phyloP scores from a whole-genome alignment of 208 protist genomes.

The Sergeia podlipaevii region DNA sequence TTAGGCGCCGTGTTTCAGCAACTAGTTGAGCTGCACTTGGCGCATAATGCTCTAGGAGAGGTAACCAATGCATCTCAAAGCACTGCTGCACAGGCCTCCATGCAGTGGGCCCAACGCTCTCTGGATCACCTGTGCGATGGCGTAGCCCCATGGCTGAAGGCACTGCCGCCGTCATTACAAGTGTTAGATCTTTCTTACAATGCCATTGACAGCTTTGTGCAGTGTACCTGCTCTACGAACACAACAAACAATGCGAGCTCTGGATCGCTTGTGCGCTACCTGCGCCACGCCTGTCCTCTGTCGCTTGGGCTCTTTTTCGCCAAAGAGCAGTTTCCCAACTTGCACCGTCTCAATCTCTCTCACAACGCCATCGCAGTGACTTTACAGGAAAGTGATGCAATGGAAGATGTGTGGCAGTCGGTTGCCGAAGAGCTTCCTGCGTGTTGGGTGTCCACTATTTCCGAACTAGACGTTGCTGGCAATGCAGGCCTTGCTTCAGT shows the following conservation, averaged over 20 bases:
- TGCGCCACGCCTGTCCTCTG: slow-evolving; percentile 48
- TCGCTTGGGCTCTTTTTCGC: slow-evolving; percentile 7
- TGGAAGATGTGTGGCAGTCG: slow-evolving; percentile 36
- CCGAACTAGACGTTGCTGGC: slow-evolving; percentile 32
- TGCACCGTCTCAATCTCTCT: slow-evolving; percentile 27
- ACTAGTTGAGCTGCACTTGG: slow-evolving; percentile 52
- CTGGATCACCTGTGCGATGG: slow-evolving; percentile 21
- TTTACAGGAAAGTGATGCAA: slow-evolving; percentile 45
- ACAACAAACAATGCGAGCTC: neutral
- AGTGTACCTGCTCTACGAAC: slow-evolving; percentile 33
- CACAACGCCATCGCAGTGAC: slow-evolving; percentile 57
- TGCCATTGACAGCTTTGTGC: slow-evolving; percentile 43
- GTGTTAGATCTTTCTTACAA: slow-evolving; percentile 75
- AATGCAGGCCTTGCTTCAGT: slow-evolving; percentile 36
- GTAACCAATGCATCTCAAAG: slow-evolving; percentile 15
- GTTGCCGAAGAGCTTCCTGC: neutral
- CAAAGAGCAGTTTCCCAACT: neutral
- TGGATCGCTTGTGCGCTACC: slow-evolving; percentile 6
- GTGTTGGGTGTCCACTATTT: neutral
- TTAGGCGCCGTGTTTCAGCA: slow-evolving; percentile 48
- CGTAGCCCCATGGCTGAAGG: slow-evolving; percentile 51
- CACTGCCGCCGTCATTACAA: slow-evolving; percentile 54
- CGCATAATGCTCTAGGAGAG: slow-evolving; percentile 64
- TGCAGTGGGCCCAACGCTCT: neutral
- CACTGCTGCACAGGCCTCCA: slow-evolving; percentile 3